Evolutionary conservation across 768 basidiomycete species (phyloP).

Genomic region (Auriscalpium orientale): DNA sequence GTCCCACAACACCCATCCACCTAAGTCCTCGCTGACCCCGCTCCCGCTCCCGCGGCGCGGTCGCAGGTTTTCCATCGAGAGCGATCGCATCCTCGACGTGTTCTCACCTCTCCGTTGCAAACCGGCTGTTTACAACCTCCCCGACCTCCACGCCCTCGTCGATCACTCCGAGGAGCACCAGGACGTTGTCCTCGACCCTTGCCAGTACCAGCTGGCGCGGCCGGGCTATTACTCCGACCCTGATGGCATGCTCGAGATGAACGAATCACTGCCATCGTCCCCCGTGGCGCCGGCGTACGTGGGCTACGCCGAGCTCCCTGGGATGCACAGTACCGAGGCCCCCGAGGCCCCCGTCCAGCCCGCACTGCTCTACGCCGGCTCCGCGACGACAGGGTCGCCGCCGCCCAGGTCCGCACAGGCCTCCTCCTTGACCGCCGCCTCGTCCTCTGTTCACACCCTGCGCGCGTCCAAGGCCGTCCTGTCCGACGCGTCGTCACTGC

Average conservation of each 20-base stretch:
- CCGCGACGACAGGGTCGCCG: constrained; percentile 36
- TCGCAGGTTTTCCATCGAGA: constrained; percentile 46
- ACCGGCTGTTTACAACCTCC: constrained; percentile 51
- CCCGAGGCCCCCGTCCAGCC: constrained; percentile 58
- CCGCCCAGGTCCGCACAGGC: constrained; percentile 21
- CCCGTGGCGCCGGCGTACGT: constrained; percentile 43
- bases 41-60: constrained; percentile 32
- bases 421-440: constrained; percentile 22
- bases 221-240: constrained; percentile 52
- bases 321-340: constrained; percentile 24
- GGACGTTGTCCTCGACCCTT: constrained; percentile 59
- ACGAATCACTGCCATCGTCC: constrained; percentile 30
- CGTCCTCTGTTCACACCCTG: constrained; percentile 18
- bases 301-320: constrained; percentile 62
- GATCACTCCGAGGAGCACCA: constrained; percentile 92
- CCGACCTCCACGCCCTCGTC: constrained; percentile 74
- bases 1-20: constrained; percentile 20
- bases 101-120: constrained; percentile 21
- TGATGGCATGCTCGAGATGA: constrained; percentile 70
- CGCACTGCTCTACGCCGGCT: constrained; percentile 37
- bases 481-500: constrained; percentile 47
- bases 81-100: constrained; percentile 58
- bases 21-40: background rate
- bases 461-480: constrained; percentile 41
- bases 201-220: constrained; percentile 21